Evolutionary conservation across 257 asterid genomes (phyloP).

Genomic region (Mitragyna speciosa): DNA sequence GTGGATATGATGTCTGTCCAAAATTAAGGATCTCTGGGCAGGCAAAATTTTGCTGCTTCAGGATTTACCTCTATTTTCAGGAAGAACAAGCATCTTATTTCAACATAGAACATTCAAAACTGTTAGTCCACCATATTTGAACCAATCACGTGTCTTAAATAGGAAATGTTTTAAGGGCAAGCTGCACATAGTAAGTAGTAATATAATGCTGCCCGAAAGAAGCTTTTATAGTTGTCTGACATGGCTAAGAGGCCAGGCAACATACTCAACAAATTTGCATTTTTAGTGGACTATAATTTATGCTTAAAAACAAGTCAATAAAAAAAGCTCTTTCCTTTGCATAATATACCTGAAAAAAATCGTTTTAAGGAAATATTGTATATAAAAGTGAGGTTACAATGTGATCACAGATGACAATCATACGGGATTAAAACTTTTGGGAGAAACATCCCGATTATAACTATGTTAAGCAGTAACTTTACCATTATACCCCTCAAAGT

Average conservation of each 20-base stretch:
- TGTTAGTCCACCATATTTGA: too few relatives aligned
- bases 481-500: background rate
- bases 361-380: background rate
- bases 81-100: too few relatives aligned
- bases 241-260: too few relatives aligned
- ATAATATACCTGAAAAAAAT: background rate
- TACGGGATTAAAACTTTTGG: background rate
- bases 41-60: background rate
- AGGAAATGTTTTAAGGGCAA: too few relatives aligned
- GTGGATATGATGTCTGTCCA: background rate
- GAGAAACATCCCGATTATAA: background rate
- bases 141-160: too few relatives aligned
- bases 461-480: background rate
- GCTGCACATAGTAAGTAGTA: too few relatives aligned
- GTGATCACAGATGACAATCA: background rate
- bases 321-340: background rate
- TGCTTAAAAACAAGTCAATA: background rate
- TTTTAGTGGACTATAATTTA: background rate
- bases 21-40: background rate
- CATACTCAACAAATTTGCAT: background rate
- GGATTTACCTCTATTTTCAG: too few relatives aligned
- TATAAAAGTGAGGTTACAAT: background rate
- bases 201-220: too few relatives aligned
- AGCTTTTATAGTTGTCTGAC: too few relatives aligned
- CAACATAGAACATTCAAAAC: too few relatives aligned